A percentile compares a stretch with the other conserved stretches of the same genome.
Conservation (phyloP, 2,329 filamentous ascomycete species). For the Chalaropsis ovoidea region DNA sequence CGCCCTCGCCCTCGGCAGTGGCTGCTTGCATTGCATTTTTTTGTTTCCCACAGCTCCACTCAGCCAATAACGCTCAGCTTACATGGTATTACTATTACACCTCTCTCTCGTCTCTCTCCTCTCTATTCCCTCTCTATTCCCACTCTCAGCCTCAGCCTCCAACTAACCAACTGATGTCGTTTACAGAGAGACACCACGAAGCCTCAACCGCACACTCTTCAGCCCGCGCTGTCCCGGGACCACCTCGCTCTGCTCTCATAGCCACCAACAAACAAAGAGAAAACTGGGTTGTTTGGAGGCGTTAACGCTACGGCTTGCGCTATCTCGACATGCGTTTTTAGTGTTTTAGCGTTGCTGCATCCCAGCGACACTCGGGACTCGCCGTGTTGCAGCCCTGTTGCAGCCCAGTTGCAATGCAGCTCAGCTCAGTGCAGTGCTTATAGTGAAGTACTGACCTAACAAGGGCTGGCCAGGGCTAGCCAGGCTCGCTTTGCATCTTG, state of each 20-base stretch:
- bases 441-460: not conserved
- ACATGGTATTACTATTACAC: not conserved
- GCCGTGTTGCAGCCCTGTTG: conserved; percentile 4
- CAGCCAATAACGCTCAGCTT: not conserved
- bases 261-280: no score
- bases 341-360: not conserved
- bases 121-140: no score
- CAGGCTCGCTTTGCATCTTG: not conserved
- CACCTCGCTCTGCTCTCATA: no score
- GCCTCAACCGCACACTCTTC: no score
- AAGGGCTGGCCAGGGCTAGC: not conserved
- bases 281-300: no score
- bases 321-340: not conserved
- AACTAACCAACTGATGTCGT: no score
- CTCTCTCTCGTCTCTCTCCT: no score
- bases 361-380: not conserved
- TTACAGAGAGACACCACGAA: no score
- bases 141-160: no score
- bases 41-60: conserved; percentile 3
- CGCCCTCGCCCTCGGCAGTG: not conserved
- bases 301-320: not conserved
- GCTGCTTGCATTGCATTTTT: conserved; percentile 4
- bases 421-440: not conserved
- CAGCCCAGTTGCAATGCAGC: not conserved
- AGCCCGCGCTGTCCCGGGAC: no score